Base-by-base conservation (phyloP, 257 asterid species). In the Nicotiana paniculata region DNA sequence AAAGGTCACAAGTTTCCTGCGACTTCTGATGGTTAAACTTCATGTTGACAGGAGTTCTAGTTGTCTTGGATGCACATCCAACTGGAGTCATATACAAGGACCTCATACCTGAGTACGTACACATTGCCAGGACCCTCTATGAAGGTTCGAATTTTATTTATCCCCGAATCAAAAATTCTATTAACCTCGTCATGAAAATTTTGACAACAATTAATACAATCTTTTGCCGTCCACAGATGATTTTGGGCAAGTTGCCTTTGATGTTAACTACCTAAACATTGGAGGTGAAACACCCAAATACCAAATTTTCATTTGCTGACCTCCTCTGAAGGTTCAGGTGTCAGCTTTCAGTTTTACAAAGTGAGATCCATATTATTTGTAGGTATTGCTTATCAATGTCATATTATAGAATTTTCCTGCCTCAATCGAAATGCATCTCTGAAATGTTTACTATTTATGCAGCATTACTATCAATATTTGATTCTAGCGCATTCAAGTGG, bases 21-120 rank as follows among this genome's bases (percentile, higher is more conserved):
- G 39, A 21, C 39, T 24, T 72, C 61, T 24, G 37, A 11, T 13
- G 37, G 26, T 5, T 35, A 24, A 51, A 46, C 26, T 72, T 43
- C 39, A 24, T 72, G 46, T 37, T 81, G 82, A 80, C 95, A 95
- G 99, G 99, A 85, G 97, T 93, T 77, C 89, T 95, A 32, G 97
- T 93, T 58, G 97, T 91, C 79, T 84, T 95, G 87, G 99, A 95
- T 87, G 98, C 99, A 39, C 87, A 82, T 85, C 99, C 99, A 46
- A 90, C 84, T 18, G 98, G 99, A 82, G 89, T 95, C 86, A 91
- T 95, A 48, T 93, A 88, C 89, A 86, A 46, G 81, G 99, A 95
- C 86, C 97, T 95, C 84, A 87, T 95, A 66, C 97, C 98, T 3
- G 85, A 89, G 58, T 95, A 95, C 77, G 97, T 89, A n/a, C 54